A percentile compares a stretch with the other conserved stretches of the same genome.
These are phyloP conservation scores for Dalechampia spathulata DNA, from an alignment of 441 rosid genomes.

Conservation along the genomic window DNA sequence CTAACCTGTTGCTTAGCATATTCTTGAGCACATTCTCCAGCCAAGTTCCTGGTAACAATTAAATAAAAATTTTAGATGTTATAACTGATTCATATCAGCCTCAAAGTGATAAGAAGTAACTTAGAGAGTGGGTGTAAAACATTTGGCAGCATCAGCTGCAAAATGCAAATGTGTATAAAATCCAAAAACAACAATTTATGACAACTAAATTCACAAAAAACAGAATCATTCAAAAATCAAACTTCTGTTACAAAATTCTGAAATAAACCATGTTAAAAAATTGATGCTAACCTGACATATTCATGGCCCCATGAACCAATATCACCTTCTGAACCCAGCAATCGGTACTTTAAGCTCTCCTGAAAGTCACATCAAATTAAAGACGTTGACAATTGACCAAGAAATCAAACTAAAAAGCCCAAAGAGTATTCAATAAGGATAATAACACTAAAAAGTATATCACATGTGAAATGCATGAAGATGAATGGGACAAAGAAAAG, in stretches of 20 bases:
- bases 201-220: not conserved
- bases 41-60: slow-evolving; percentile 54
- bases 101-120: not conserved
- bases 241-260: not conserved
- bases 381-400: not conserved
- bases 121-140: not conserved
- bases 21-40: slow-evolving; percentile 85
- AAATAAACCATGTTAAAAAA: not conserved
- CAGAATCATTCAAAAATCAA: not conserved
- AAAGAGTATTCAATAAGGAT: not conserved
- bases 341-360: slow-evolving; percentile 92
- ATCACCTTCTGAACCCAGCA: slow-evolving; percentile 86
- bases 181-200: not conserved
- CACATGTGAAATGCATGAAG: not conserved
- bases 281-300: slow-evolving; percentile 65
- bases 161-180: not conserved
- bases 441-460: not conserved
- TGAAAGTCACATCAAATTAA: slow-evolving; percentile 25
- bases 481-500: not conserved
- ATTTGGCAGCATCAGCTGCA: not conserved
- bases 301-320: slow-evolving; percentile 99
- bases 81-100: not conserved
- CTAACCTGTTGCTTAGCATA: slow-evolving; percentile 67
- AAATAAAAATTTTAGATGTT: not conserved
- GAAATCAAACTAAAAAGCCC: not conserved